A percentile compares a stretch with the other conserved stretches of the same genome.
Evolutionary conservation across 208 protist genomes (phyloP).

Genomic region (Entamoeba histolytica): DNA sequence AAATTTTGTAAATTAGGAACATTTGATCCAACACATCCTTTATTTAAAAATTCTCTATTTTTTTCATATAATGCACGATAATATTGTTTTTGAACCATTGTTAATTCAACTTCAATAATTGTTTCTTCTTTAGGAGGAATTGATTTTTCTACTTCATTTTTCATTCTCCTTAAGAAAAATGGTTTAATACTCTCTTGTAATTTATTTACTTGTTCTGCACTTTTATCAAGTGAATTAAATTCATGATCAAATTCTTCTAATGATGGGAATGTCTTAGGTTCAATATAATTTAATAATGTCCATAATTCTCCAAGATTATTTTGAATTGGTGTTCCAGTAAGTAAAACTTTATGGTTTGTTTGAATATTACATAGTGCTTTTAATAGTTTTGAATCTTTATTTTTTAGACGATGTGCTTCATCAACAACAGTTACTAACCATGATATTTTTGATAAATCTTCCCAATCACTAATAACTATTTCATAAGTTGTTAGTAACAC

Average conservation of each 20-base stretch:
- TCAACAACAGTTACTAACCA: slow-evolving; percentile 8
- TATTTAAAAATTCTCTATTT: slow-evolving; percentile 37
- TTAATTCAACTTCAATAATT: slow-evolving; percentile 42
- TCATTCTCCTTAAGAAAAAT: slow-evolving; percentile 66
- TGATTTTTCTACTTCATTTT: slow-evolving; percentile 76
- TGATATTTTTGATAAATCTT: background rate
- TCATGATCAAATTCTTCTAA: background rate
- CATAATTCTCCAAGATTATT: slow-evolving; percentile 13
- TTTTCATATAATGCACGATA: slow-evolving; percentile 42
- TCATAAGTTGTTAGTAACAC: slow-evolving; percentile 32
- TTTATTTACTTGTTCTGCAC: background rate
- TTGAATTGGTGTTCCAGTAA: slow-evolving; percentile 10
- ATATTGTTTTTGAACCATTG: slow-evolving; percentile 39
- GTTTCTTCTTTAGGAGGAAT: slow-evolving; percentile 54
- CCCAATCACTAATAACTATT: slow-evolving; percentile 6
- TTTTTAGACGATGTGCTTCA: slow-evolving; percentile 9
- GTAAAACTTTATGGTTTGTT: background rate
- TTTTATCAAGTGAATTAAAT: background rate
- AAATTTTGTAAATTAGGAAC: slow-evolving; percentile 44
- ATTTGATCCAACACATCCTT: background rate
- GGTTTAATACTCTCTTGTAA: slow-evolving; percentile 33
- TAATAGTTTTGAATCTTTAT: background rate
- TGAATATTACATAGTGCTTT: background rate
- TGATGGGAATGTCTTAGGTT: background rate
- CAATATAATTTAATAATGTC: slow-evolving; percentile 8